Conservation (phyloP, 192 early-diverging fungal species). For the Entomortierella parvispora region DNA sequence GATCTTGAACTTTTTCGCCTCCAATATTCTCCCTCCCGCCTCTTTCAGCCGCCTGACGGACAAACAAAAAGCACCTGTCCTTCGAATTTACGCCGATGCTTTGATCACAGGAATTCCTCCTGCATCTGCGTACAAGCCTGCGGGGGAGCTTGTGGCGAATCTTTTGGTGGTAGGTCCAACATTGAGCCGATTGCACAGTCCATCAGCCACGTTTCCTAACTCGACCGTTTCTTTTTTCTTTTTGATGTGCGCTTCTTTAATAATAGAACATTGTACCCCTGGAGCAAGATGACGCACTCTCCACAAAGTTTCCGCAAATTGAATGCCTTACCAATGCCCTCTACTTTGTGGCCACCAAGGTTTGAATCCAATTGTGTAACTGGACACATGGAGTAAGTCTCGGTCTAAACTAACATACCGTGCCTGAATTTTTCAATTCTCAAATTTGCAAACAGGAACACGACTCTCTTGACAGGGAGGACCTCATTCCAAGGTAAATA, state of each 20-base stretch:
- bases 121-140: not conserved
- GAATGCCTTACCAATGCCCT: conserved; percentile 27
- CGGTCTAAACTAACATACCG: not conserved
- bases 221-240: too few relatives aligned
- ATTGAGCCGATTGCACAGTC: too few relatives aligned
- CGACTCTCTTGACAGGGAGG: not conserved
- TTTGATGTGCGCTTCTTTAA: too few relatives aligned
- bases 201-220: too few relatives aligned
- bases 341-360: conserved; percentile 21
- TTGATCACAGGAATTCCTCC: conserved; percentile 30
- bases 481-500: conserved; percentile 1
- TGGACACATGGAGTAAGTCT: too few relatives aligned
- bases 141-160: conserved; percentile 10
- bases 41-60: conserved; percentile 22
- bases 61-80: conserved; percentile 31
- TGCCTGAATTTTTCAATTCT: not conserved
- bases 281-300: conserved; percentile 1
- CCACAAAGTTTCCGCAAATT: conserved; percentile 21
- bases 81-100: conserved; percentile 35
- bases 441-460: not conserved
- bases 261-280: conserved; percentile 24
- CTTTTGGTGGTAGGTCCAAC: conserved; percentile 24
- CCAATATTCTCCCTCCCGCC: conserved; percentile 24
- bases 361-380: not conserved
- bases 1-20: conserved; percentile 29